Evolutionary conservation across 2,329 filamentous ascomycete species (phyloP).

Genomic region (Alternaria sp.): DNA sequence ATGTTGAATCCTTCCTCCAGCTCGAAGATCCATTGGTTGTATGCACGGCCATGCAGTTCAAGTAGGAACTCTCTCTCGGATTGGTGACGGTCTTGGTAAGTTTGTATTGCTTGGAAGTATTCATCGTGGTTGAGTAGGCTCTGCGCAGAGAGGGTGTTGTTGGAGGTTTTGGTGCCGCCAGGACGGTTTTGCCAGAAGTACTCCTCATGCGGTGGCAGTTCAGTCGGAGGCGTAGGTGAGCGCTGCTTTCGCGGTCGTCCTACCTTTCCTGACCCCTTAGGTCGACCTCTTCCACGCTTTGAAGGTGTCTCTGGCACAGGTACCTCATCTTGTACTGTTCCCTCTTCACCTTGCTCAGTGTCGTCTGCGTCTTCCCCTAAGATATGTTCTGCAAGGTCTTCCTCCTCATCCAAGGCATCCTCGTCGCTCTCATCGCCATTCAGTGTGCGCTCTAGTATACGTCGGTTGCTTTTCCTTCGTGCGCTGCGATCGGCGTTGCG

Average conservation of each 20-base stretch:
- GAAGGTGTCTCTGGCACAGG: constrained; percentile 63
- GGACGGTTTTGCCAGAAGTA: constrained; percentile 94
- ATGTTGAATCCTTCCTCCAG: constrained; percentile 85
- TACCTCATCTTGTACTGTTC: constrained; percentile 31
- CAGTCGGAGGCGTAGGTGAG: constrained; percentile 79
- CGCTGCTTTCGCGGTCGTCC: constrained; percentile 68
- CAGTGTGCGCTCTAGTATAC: constrained; percentile 75
- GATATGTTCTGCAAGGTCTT: constrained; percentile 74
- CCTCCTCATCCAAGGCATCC: constrained; percentile 70
- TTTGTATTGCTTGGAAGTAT: constrained; percentile 76
- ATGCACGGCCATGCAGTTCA: constrained; percentile 79
- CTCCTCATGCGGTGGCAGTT: constrained; percentile 86
- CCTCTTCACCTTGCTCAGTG: constrained; percentile 30
- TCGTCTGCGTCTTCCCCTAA: constrained; percentile 63
- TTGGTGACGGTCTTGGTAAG: constrained; percentile 73
- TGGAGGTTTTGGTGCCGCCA: constrained; percentile 82
- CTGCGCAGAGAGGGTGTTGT: constrained; percentile 79
- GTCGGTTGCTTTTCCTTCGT: constrained; percentile 80
- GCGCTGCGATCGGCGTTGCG: constrained; percentile 85
- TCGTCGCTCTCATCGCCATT: constrained; percentile 72
- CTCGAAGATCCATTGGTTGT: constrained; percentile 93
- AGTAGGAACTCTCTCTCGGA: constrained; percentile 75
- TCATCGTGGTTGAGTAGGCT: constrained; percentile 87
- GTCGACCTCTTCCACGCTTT: constrained; percentile 59
- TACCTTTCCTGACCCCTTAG: constrained; percentile 38